Conservation (phyloP, 768 basidiomycete species). For the Agrocybe praecox region DNA sequence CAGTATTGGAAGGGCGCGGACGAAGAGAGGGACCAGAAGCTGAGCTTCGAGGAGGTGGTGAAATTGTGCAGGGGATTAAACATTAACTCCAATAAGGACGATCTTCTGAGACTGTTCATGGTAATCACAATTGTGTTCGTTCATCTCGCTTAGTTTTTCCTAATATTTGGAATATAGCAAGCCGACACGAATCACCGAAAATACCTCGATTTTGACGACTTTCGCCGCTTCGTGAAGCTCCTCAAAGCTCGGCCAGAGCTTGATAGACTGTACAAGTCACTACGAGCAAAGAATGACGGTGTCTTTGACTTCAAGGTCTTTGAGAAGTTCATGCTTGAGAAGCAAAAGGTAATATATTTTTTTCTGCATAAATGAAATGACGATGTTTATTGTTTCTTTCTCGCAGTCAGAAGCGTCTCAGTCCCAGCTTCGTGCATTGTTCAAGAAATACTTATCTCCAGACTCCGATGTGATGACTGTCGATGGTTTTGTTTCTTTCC, state of each 20-base stretch:
- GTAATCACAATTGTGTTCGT: constrained; percentile 29
- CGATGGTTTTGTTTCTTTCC: constrained; percentile 76
- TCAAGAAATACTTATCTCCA: constrained; percentile 34
- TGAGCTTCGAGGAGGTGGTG: constrained; percentile 77
- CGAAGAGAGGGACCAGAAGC: constrained; percentile 56
- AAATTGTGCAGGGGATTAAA: constrained; percentile 73
- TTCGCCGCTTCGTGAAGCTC: constrained; percentile 82
- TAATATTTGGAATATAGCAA: constrained; percentile 45
- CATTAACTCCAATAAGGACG: constrained; percentile 61
- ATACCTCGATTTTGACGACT: constrained; percentile 80
- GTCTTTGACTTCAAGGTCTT: constrained; percentile 45
- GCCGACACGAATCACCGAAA: constrained; percentile 59
- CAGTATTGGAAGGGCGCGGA: constrained; percentile 84
- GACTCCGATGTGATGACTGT: constrained; percentile 42
- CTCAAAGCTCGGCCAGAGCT: constrained; percentile 86
- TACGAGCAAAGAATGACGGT: constrained; percentile 31
- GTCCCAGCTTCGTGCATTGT: constrained; percentile 37
- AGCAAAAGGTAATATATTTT: constrained; percentile 39
- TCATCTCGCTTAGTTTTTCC: not conserved
- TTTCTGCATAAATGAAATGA: not conserved
- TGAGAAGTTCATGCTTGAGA: constrained; percentile 46
- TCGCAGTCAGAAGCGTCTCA: constrained; percentile 39
- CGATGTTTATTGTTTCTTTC: not conserved
- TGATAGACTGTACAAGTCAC: constrained; percentile 58
- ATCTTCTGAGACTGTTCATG: constrained; percentile 62